phyloP scores from a whole-genome alignment of 2,329 filamentous ascomycete genomes.

The Colletotrichum horii region DNA sequence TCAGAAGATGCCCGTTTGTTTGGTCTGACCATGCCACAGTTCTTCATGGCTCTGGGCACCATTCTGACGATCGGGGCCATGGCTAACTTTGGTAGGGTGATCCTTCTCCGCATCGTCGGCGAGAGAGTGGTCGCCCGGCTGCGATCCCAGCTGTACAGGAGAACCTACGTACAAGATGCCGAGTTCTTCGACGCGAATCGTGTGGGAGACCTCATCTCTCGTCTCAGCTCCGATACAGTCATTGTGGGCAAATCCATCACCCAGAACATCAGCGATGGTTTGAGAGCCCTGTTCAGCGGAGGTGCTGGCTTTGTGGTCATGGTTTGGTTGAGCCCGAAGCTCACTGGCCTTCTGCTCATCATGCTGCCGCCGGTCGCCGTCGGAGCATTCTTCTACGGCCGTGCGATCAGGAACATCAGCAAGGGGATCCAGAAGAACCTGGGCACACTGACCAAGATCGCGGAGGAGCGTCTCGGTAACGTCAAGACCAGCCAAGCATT shows the following conservation, averaged over 20 bases:
- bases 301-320: conserved; percentile 89
- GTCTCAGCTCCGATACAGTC: conserved; percentile 93
- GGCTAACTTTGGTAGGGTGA: conserved; percentile 93
- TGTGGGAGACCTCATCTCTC: conserved; percentile 93
- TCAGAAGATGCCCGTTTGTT: conserved; percentile 75
- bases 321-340: conserved; percentile 91
- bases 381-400: conserved; percentile 89
- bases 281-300: conserved; percentile 88
- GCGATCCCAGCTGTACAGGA: conserved; percentile 86
- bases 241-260: conserved; percentile 99
- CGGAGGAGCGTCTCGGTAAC: conserved; percentile 96
- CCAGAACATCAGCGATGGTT: conserved; percentile 95
- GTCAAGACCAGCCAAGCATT: conserved; percentile 97
- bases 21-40: conserved; percentile 83
- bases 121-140: conserved; percentile 92
- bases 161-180: conserved; percentile 95
- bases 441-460: conserved; percentile 93
- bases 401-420: conserved; percentile 86
- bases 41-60: conserved; percentile 80
- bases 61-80: conserved; percentile 83
- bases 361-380: conserved; percentile 92
- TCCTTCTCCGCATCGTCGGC: conserved; percentile 91
- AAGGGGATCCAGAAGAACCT: conserved; percentile 93
- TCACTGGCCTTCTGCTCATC: conserved; percentile 84
- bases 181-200: conserved; percentile 99